phyloP scores from a whole-genome alignment of 345 rosid genomes.

The Bruguiera sexangula region DNA sequence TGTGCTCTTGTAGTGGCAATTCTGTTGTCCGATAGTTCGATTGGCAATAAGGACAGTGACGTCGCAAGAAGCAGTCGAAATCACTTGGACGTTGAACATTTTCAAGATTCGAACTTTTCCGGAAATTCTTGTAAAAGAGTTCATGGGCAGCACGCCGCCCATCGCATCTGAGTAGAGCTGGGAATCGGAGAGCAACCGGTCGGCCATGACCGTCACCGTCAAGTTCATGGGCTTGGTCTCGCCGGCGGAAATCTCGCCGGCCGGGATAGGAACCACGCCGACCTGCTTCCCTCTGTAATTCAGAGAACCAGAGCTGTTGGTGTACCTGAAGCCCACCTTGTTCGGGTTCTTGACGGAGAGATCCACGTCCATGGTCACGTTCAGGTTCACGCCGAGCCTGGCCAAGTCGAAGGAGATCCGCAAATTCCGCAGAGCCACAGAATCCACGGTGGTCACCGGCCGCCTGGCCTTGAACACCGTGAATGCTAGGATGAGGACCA shows the following conservation, averaged over 20 bases:
- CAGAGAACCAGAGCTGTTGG: constrained; percentile 37
- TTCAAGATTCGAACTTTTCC: constrained; percentile 57
- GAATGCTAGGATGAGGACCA: constrained; percentile 48
- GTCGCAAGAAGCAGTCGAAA: constrained; percentile 54
- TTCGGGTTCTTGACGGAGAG: constrained; percentile 65
- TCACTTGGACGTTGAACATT: constrained; percentile 41
- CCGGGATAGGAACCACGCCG: constrained; percentile 70
- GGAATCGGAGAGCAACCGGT: constrained; percentile 47
- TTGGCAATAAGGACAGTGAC: constrained; percentile 41
- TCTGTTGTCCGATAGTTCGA: constrained; percentile 42
- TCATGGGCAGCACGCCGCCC: constrained; percentile 43
- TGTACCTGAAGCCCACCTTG: constrained; percentile 58
- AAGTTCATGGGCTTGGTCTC: constrained; percentile 45
- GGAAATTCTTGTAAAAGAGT: constrained; percentile 35
- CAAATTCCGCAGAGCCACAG: constrained; percentile 39
- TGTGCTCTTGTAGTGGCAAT: constrained; percentile 46
- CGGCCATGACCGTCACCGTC: constrained; percentile 58
- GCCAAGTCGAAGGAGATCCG: constrained; percentile 26
- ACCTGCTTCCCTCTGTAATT: constrained; percentile 56
- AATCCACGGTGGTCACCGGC: constrained; percentile 43
- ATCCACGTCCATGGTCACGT: constrained; percentile 47
- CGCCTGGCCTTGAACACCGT: constrained; percentile 75
- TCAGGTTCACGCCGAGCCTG: constrained; percentile 31
- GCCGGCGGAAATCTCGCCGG: constrained; percentile 42
- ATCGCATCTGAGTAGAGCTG: constrained; percentile 34